A percentile compares a stretch with the other conserved stretches of the same genome.
Conservation (phyloP, 2,329 filamentous ascomycete genomes). For the Coniochaeta sp. region DNA sequence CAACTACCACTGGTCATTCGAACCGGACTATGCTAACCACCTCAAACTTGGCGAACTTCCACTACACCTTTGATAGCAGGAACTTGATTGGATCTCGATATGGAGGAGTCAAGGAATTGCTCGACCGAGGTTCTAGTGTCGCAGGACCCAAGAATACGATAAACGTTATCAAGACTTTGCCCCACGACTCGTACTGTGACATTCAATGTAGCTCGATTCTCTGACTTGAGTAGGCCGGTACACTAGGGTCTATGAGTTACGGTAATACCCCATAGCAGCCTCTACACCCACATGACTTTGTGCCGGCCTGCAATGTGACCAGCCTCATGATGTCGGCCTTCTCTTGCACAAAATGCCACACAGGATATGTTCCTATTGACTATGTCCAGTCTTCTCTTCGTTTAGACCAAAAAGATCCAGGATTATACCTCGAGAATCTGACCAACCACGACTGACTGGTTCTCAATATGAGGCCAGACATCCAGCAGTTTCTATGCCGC, state of each 20-base stretch:
- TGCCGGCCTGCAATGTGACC: too few species aligned
- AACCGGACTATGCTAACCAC: background rate
- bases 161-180: background rate
- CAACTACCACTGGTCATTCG: background rate
- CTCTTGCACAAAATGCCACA: too few species aligned
- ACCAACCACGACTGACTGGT: too few species aligned
- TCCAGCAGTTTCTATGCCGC: too few species aligned
- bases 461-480: too few species aligned
- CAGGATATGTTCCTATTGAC: too few species aligned
- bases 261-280: too few species aligned
- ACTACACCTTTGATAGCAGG: background rate
- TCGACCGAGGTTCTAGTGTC: background rate
- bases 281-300: too few species aligned
- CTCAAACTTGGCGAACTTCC: background rate
- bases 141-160: background rate
- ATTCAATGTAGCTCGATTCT: background rate
- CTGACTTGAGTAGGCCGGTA: background rate
- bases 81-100: background rate
- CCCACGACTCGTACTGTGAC: background rate
- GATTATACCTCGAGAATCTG: too few species aligned
- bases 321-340: too few species aligned
- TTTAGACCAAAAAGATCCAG: too few species aligned
- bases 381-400: too few species aligned
- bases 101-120: background rate
- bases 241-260: background rate